Evolutionary conservation across 1,139 yeast genomes (phyloP).

Genomic region (Suhomyces guaymorum): DNA sequence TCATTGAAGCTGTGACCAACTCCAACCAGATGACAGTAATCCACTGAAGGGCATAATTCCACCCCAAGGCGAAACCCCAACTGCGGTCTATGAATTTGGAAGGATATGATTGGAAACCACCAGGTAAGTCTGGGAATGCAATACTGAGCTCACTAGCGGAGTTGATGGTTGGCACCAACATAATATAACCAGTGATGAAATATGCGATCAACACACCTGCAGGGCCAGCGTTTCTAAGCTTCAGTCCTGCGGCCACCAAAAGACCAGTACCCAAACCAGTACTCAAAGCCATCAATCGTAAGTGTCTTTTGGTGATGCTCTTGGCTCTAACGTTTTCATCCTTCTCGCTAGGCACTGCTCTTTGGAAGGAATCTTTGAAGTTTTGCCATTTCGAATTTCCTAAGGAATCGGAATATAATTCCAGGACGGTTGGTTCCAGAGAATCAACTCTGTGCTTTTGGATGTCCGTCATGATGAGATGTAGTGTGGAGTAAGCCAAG

Average conservation of each 20-base stretch:
- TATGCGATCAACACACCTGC: constrained; percentile 36
- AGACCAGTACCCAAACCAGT: constrained; percentile 42
- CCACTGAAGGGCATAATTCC: constrained; percentile 43
- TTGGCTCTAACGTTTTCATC: constrained; percentile 13
- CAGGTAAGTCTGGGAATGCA: constrained; percentile 33
- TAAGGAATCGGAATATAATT: constrained; percentile 11
- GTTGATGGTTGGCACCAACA: constrained; percentile 40
- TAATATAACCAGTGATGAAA: constrained; percentile 33
- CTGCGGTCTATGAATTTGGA: constrained; percentile 36
- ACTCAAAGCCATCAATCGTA: constrained; percentile 35
- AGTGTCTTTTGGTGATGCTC: constrained; percentile 23
- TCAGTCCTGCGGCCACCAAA: constrained; percentile 38
- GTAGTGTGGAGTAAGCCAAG: not conserved
- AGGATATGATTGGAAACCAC: constrained; percentile 39
- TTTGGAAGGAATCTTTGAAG: constrained; percentile 18
- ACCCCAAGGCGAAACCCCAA: constrained; percentile 39
- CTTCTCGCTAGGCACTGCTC: constrained; percentile 14
- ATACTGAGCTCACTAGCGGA: constrained; percentile 39
- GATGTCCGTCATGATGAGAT: constrained; percentile 4
- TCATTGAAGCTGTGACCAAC: constrained; percentile 39
- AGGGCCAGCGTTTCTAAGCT: constrained; percentile 37
- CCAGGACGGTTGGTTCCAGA: constrained; percentile 11
- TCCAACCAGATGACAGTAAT: constrained; percentile 36
- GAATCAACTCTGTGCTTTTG: constrained; percentile 6
- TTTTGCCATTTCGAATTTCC: constrained; percentile 11